These are phyloP conservation scores for Paramecium biaurelia DNA, from an alignment of 73 alveolate genomes.

Conservation along the genomic window DNA sequence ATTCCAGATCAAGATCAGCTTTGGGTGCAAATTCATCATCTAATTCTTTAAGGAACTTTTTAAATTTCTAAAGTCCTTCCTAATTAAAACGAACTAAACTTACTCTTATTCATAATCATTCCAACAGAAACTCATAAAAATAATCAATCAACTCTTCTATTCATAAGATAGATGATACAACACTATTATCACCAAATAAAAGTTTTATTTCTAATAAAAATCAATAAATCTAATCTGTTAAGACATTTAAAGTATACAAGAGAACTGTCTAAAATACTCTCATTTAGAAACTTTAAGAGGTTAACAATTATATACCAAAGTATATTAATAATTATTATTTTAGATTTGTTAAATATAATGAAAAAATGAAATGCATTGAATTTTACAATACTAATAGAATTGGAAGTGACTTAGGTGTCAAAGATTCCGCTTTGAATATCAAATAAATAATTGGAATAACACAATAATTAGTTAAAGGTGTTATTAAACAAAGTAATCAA, in stretches of 20 bases:
- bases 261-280: neutral
- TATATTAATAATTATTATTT: neutral
- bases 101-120: neutral
- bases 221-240: neutral
- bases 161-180: neutral
- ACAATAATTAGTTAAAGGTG: neutral
- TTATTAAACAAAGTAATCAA: neutral
- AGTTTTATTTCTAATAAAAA: neutral
- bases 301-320: neutral
- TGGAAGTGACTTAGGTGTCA: neutral
- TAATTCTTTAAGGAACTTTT: neutral
- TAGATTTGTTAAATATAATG: neutral
- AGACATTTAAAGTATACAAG: neutral
- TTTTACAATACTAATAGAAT: neutral
- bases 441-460: constrained; percentile 4
- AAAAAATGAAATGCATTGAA: neutral
- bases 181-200: neutral
- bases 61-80: neutral
- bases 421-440: neutral
- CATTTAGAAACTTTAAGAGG: neutral
- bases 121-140: neutral
- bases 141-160: neutral
- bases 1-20: constrained; percentile 17
- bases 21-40: constrained; percentile 17
- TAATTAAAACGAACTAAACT: neutral